Conservation (phyloP, 2,329 filamentous ascomycete genomes). For the Claviceps cyperi region DNA sequence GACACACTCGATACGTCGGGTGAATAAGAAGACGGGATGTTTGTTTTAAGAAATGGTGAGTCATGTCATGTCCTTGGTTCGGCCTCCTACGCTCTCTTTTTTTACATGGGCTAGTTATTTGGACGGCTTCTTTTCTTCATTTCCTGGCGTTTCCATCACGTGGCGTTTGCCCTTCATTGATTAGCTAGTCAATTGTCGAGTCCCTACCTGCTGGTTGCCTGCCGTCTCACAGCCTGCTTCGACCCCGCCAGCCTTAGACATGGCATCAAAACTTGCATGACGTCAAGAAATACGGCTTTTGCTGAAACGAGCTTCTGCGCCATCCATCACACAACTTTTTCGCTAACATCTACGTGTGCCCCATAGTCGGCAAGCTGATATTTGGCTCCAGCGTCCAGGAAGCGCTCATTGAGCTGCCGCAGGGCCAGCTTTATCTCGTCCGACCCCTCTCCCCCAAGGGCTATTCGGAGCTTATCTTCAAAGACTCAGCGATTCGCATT, state of each 20-base stretch:
- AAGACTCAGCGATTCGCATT: slow-evolving; percentile 85
- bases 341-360: background rate
- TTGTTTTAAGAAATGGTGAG: slow-evolving; percentile 31
- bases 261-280: too few relatives aligned
- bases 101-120: background rate
- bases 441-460: slow-evolving; percentile 90
- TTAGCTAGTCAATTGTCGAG: too few relatives aligned
- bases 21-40: slow-evolving; percentile 17
- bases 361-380: slow-evolving; percentile 73
- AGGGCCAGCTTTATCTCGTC: slow-evolving; percentile 95
- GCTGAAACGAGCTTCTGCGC: background rate
- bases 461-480: slow-evolving; percentile 97
- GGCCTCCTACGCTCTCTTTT: background rate
- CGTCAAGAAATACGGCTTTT: too few relatives aligned
- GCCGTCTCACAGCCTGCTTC: too few relatives aligned
- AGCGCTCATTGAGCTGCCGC: slow-evolving; percentile 82
- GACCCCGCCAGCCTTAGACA: too few relatives aligned
- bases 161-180: too few relatives aligned
- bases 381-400: slow-evolving; percentile 82
- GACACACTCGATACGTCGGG: background rate
- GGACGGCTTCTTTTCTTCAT: background rate
- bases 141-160: background rate
- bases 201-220: too few relatives aligned
- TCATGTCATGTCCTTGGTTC: slow-evolving; percentile 13
- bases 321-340: background rate